phyloP scores from a whole-genome alignment of 805 yeast species.

The Naumovozyma castellii region DNA sequence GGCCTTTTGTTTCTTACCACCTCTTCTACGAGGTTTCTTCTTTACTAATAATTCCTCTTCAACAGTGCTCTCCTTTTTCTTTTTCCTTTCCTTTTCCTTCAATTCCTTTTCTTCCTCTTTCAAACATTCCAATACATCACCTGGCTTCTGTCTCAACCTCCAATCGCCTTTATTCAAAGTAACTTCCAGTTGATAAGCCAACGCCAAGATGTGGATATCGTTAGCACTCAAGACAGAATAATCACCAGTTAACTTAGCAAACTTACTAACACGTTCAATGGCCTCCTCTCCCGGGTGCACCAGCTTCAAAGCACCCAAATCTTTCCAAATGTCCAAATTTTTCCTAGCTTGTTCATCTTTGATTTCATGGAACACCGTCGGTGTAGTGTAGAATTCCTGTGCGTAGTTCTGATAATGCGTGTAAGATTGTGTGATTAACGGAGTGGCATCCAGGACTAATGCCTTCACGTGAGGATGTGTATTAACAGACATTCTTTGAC shows the following conservation, averaged over 20 bases:
- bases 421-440: conserved; percentile 78
- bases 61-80: neutral
- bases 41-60: conserved; percentile 3
- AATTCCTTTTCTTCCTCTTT: conserved; percentile 8
- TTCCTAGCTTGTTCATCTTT: conserved; percentile 76
- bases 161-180: conserved; percentile 61
- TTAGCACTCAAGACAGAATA: conserved; percentile 76
- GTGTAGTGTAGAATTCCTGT: conserved; percentile 70
- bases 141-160: conserved; percentile 65
- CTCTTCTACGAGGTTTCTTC: conserved; percentile 47
- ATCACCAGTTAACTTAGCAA: conserved; percentile 88
- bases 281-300: conserved; percentile 68
- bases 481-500: neutral
- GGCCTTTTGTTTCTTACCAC: conserved; percentile 55
- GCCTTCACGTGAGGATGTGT: conserved; percentile 35
- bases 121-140: conserved; percentile 36
- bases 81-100: neutral
- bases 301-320: conserved; percentile 44
- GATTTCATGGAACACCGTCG: conserved; percentile 81
- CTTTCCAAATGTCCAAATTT: conserved; percentile 71
- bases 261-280: conserved; percentile 57
- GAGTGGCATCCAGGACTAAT: conserved; percentile 89
- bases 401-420: conserved; percentile 66
- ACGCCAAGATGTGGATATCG: conserved; percentile 86
- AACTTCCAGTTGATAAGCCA: conserved; percentile 77